Evolutionary conservation across 495 filamentous ascomycete genomes (phyloP).

Genomic region (Tuber aestivum): DNA sequence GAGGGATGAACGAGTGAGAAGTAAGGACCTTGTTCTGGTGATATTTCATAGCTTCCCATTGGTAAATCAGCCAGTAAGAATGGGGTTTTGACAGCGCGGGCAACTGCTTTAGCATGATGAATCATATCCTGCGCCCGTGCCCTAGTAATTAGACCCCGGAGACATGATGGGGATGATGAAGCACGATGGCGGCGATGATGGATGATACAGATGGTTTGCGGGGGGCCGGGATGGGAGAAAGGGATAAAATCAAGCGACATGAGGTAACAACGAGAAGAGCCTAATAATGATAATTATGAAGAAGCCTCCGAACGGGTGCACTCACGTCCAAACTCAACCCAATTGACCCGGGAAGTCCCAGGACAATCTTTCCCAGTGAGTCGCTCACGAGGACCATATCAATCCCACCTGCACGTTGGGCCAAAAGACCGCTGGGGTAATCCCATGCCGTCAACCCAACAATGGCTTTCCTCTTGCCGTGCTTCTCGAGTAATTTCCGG

Average conservation of each 20-base stretch:
- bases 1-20: not conserved
- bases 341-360: conserved; percentile 81
- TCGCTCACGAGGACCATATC: conserved; percentile 92
- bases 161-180: conserved; percentile 1
- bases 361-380: conserved; percentile 92
- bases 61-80: conserved; percentile 90
- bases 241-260: not conserved
- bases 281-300: not conserved
- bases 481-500: conserved; percentile 31
- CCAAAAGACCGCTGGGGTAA: conserved; percentile 85
- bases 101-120: conserved; percentile 86
- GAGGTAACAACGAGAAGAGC: not conserved
- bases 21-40: conserved; percentile 61
- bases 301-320: not conserved
- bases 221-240: not conserved
- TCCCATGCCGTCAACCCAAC: conserved; percentile 77
- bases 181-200: not conserved
- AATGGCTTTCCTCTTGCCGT: conserved; percentile 26
- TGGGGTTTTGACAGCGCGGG: conserved; percentile 68
- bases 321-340: conserved; percentile 54
- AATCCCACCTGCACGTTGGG: conserved; percentile 83
- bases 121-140: conserved; percentile 70
- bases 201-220: not conserved
- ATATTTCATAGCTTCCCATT: conserved; percentile 94
- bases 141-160: conserved; percentile 1